phyloP scores from a whole-genome alignment of 768 basidiomycete species.

The Suillus variegatus region DNA sequence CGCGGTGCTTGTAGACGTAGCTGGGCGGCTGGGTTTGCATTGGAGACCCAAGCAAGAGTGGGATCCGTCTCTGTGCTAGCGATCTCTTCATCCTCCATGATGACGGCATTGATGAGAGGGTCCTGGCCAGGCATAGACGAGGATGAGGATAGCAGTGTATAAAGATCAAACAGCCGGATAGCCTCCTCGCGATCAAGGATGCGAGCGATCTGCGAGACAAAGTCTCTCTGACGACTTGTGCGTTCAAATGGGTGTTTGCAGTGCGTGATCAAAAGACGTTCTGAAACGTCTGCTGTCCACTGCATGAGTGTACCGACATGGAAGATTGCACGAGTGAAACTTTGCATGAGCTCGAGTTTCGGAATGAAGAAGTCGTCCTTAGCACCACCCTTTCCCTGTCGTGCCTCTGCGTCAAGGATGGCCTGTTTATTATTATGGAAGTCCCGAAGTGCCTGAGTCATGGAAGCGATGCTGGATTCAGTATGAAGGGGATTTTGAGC shows the following conservation, averaged over 20 bases:
- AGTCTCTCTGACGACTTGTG: constrained; percentile 25
- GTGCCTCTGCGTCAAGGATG: constrained; percentile 1
- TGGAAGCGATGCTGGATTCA: not conserved
- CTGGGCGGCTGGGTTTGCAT: not conserved
- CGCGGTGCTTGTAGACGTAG: not conserved
- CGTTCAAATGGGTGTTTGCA: constrained; percentile 27
- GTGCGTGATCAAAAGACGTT: constrained; percentile 29
- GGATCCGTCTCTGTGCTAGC: not conserved
- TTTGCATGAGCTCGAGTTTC: constrained; percentile 16
- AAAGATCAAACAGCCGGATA: constrained; percentile 10
- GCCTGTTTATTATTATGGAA: constrained; percentile 4
- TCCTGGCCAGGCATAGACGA: not conserved
- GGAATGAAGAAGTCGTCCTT: constrained; percentile 27
- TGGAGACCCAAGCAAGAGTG: not conserved
- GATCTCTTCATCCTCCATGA: not conserved
- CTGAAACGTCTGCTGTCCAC: constrained; percentile 29
- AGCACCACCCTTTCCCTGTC: constrained; percentile 13
- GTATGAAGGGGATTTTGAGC: constrained; percentile 19
- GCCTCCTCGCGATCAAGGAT: constrained; percentile 13
- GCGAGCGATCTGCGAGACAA: constrained; percentile 23
- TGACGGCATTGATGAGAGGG: not conserved
- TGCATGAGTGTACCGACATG: constrained; percentile 24
- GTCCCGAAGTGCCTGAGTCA: constrained; percentile 1
- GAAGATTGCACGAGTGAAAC: constrained; percentile 15
- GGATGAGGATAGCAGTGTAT: not conserved